Evolutionary conservation across 2,329 filamentous ascomycete species (phyloP), one percentile per base, ranked within the genome.

Genomic region (Scleromitrula shiraiana): DNA sequence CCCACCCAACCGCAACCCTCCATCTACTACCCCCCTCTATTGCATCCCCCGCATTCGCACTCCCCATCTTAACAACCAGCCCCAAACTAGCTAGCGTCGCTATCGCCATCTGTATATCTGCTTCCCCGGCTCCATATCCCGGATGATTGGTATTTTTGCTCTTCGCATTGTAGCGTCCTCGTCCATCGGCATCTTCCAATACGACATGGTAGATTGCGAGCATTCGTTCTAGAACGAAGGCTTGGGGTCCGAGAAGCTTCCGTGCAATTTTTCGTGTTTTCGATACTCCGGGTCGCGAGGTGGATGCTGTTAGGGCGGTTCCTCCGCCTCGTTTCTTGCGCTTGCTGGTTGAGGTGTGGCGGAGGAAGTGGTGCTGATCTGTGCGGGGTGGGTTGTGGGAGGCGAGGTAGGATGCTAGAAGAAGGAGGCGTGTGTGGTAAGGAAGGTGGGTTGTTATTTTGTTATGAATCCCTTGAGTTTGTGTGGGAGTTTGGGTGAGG

Each of bases 1-100:
- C 88, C 85, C 85, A 90, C 1, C 82, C 80, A 49, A 87, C 80
- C 56, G 85, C 87, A 8, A 90, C 82, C 59, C 83, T 78, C 84
- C 85, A 93, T 65, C 84, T 82, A 5, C 78, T 80, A 0, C 78
- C 78, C 0, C 79, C 70, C 62, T 91, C 86, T 59, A 88, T 70
- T 22, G 75, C 68, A 65, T 90, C 85, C 69, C 22, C 71, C 66
- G 14, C 73, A 74, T 14, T 70, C 5, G 48, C 66, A 5, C 30
- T 45, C 7, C 80, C 82, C 2, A 86, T 81, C 35, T 80, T 76
- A 27, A 85, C 73, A 27, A 93, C 65, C 57, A 93, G 62, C 35
- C 84, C 67, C 62, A 93, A 66, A 56, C 83, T 87, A 2, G 80
- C 77, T 49, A 93, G 68, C 17, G 86, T 91, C 3, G 85, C 82